Percentiles rank a stretch among this genome's conserved stretches.
Evolutionary conservation across 208 protist genomes (phyloP).

Genomic region (Leishmania amazonensis): DNA sequence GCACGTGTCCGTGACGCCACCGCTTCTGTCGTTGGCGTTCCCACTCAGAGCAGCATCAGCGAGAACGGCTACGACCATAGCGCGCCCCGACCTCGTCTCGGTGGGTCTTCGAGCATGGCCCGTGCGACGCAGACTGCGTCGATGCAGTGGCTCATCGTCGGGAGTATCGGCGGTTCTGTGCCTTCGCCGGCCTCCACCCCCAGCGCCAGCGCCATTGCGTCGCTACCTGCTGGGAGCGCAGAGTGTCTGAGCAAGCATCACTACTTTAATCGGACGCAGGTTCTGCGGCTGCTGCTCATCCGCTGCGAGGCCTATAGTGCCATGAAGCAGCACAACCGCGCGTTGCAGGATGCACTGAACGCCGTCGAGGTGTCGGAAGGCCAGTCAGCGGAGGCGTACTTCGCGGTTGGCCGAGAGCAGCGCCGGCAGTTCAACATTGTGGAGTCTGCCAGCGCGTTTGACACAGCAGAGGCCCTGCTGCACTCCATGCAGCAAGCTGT

Average conservation of each 20-base stretch:
- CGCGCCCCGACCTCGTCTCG: neutral
- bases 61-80: neutral
- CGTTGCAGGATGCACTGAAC: slow-evolving; percentile 58
- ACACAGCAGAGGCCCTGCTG: slow-evolving; percentile 61
- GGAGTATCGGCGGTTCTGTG: slow-evolving; percentile 12
- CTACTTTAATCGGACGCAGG: slow-evolving; percentile 60
- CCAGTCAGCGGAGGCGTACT: slow-evolving; percentile 71
- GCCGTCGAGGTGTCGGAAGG: slow-evolving; percentile 54
- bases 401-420: slow-evolving; percentile 65
- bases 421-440: slow-evolving; percentile 51
- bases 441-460: slow-evolving; percentile 63
- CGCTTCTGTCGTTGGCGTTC: neutral
- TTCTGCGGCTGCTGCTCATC: slow-evolving; percentile 68
- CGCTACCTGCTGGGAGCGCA: slow-evolving; percentile 8
- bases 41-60: neutral
- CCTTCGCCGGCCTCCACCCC: neutral
- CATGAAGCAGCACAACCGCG: slow-evolving; percentile 59
- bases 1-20: neutral
- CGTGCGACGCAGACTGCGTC: slow-evolving; percentile 4
- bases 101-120: slow-evolving; percentile 3
- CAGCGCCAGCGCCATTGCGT: neutral
- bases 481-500: slow-evolving; percentile 35
- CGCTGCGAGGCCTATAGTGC: slow-evolving; percentile 65
- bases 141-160: slow-evolving; percentile 28
- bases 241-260: slow-evolving; percentile 27